phyloP scores from a whole-genome alignment of 352 stramenopile genomes.

The Thalassiosira ordinaria region DNA sequence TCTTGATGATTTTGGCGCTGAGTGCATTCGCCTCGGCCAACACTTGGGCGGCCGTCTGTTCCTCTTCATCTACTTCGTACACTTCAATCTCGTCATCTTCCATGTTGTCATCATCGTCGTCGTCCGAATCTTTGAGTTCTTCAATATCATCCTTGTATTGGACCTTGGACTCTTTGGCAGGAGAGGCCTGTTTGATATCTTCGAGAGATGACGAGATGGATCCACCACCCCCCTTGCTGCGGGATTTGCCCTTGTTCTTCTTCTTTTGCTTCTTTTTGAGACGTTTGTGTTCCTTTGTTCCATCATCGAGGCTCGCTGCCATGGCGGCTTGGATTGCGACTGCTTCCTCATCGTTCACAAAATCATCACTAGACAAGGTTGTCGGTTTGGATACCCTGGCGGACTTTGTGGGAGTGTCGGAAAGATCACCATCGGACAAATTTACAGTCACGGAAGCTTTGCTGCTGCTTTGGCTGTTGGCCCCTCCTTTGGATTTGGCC shows the following conservation, averaged over 20 bases:
- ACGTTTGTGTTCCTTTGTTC: slow-evolving; percentile 20
- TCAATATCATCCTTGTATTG: slow-evolving; percentile 30
- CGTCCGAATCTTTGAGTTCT: slow-evolving; percentile 12
- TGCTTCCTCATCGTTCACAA: slow-evolving; percentile 41
- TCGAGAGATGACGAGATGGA: slow-evolving; percentile 6
- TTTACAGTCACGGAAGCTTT: not conserved
- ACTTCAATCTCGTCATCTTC: slow-evolving; percentile 59
- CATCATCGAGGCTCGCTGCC: slow-evolving; percentile 31
- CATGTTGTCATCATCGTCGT: slow-evolving; percentile 43
- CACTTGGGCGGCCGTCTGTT: slow-evolving; percentile 66
- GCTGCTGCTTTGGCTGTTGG: not conserved
- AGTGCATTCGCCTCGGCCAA: slow-evolving; percentile 72
- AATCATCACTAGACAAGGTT: slow-evolving; percentile 1
- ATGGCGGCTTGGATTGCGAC: slow-evolving; percentile 28
- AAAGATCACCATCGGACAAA: not conserved
- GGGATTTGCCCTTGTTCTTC: not conserved
- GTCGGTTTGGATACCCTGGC: not conserved
- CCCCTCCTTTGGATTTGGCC: not conserved
- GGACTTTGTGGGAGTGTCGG: slow-evolving; percentile 9
- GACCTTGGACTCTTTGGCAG: not conserved
- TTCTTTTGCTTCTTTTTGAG: slow-evolving; percentile 19
- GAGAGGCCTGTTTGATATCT: not conserved
- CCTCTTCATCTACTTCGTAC: slow-evolving; percentile 62
- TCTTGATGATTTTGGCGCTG: slow-evolving; percentile 68
- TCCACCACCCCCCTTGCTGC: no score